phyloP scores from a whole-genome alignment of 2,329 filamentous ascomycete genomes.

The Clonostachys chloroleuca region DNA sequence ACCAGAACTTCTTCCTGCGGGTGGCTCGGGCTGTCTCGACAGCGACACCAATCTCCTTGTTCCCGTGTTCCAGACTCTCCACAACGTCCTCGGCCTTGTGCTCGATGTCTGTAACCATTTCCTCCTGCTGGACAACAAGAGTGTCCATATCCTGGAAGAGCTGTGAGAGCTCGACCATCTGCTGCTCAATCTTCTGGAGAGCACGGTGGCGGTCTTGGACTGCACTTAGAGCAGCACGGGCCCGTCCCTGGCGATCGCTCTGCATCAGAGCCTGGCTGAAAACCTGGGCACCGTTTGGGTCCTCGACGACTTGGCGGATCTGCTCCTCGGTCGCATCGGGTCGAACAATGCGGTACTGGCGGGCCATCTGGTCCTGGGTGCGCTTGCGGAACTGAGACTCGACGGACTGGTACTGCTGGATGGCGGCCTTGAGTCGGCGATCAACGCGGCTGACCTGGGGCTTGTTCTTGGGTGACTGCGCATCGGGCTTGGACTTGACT shows the following conservation, averaged over 20 bases:
- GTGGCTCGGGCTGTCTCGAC: constrained; percentile 76
- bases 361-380: constrained; percentile 76
- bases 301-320: constrained; percentile 72
- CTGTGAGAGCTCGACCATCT: constrained; percentile 82
- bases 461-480: constrained; percentile 66
- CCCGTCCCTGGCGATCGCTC: constrained; percentile 76
- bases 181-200: constrained; percentile 86
- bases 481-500: constrained; percentile 78
- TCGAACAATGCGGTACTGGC: constrained; percentile 86
- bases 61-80: constrained; percentile 80
- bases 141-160: constrained; percentile 88
- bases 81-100: constrained; percentile 82
- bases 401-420: constrained; percentile 75
- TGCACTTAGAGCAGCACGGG: constrained; percentile 71
- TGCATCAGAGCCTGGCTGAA: constrained; percentile 85
- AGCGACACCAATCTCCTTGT: constrained; percentile 76
- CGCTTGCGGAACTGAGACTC: constrained; percentile 79
- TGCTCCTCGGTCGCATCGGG: constrained; percentile 78
- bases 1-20: constrained; percentile 96
- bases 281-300: constrained; percentile 68
- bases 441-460: constrained; percentile 80
- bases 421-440: constrained; percentile 73
- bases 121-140: constrained; percentile 82
- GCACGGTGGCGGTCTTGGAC: constrained; percentile 81
- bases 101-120: constrained; percentile 75